Percentiles rank a stretch among this genome's conserved stretches.
These are phyloP conservation scores for Fusarium sp. DNA, from an alignment of 2,329 filamentous ascomycete species.

Conservation along the genomic window DNA sequence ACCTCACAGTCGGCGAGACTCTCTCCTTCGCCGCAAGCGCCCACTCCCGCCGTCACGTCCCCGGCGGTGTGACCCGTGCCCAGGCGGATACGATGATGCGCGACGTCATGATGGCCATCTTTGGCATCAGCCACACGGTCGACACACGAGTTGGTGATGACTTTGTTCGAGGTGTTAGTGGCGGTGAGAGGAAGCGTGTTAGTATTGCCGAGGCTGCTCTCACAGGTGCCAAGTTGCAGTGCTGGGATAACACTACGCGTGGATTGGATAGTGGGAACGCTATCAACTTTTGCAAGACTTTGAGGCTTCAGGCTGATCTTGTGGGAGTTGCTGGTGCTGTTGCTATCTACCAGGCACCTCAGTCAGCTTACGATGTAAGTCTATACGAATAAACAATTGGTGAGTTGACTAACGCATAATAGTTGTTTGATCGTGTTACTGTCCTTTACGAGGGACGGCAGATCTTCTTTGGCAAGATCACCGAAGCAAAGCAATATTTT, in stretches of 20 bases:
- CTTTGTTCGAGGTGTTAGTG: constrained; percentile 76
- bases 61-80: constrained; percentile 18
- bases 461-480: constrained; percentile 72
- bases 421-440: constrained; percentile 75
- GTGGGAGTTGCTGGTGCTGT: constrained; percentile 44
- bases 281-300: constrained; percentile 43
- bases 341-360: constrained; percentile 71
- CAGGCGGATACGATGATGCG: constrained; percentile 43
- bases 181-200: constrained; percentile 82
- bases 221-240: constrained; percentile 44
- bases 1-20: constrained; percentile 74
- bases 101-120: constrained; percentile 78
- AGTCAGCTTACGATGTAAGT: constrained; percentile 64
- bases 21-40: constrained; percentile 73
- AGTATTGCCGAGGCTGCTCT: constrained; percentile 76
- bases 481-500: constrained; percentile 71
- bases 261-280: constrained; percentile 47
- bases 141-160: constrained; percentile 80
- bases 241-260: constrained; percentile 49
- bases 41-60: constrained; percentile 69
- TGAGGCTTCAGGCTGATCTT: constrained; percentile 45
- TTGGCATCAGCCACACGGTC: constrained; percentile 79
- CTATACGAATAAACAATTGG: no score
- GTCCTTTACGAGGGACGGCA: constrained; percentile 76
- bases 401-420: constrained; percentile 55